Percentiles rank a stretch among this genome's conserved stretches.
Evolutionary conservation across 176 grass and related monocot species (phyloP).

Genomic region (Rhipidocladum racemiflorum): DNA sequence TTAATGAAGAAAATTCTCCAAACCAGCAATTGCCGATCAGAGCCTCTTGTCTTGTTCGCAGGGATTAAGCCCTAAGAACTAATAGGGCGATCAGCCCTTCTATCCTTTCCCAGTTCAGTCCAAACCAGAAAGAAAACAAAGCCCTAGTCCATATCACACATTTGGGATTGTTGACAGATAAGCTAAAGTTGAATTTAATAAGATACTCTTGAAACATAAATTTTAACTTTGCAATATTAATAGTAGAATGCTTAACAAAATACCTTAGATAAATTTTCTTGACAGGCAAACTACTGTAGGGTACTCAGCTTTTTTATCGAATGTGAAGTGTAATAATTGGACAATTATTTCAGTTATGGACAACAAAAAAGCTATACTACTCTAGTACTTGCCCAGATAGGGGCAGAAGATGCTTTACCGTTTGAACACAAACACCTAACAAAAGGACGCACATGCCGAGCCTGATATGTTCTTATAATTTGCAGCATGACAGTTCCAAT

Average conservation of each 20-base stretch:
- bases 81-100: no score
- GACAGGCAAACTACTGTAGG: background rate
- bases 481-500: background rate
- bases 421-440: slow-evolving; percentile 11
- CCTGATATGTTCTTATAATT: background rate
- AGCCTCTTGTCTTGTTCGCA: no score
- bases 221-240: background rate
- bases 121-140: no score
- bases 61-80: no score
- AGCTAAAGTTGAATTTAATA: background rate
- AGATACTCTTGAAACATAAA: background rate
- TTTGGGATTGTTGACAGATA: background rate
- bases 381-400: background rate
- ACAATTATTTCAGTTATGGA: background rate
- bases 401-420: background rate
- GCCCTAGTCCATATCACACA: no score
- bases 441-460: background rate
- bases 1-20: no score
- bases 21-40: no score
- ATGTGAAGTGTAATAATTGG: background rate
- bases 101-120: no score
- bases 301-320: background rate
- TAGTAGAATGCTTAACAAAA: slow-evolving; percentile 5
- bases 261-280: background rate
- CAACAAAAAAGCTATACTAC: background rate